A percentile compares a stretch with the other conserved stretches of the same genome.
phyloP scores from a whole-genome alignment of 495 filamentous ascomycete species.

The Tuber umbilicatum region DNA sequence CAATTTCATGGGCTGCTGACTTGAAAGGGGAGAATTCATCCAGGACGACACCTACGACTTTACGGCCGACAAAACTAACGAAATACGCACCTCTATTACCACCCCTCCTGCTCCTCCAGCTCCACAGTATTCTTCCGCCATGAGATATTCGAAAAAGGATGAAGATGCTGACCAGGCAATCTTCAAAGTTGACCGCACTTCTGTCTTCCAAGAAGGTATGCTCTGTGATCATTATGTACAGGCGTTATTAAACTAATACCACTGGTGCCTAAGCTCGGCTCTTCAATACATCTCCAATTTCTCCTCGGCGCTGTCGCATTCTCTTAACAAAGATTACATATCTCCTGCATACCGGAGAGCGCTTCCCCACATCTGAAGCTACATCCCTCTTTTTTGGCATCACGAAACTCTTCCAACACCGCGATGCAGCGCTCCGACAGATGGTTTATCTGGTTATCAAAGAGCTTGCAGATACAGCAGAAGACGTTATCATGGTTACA shows the following conservation, averaged over 20 bases:
- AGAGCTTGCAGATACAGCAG: conserved; percentile 90
- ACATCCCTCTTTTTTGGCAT: conserved; percentile 99
- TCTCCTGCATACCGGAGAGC: conserved; percentile 92
- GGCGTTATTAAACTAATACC: conserved; percentile 2
- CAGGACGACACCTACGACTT: conserved; percentile 22
- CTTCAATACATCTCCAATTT: conserved; percentile 94
- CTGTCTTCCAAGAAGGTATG: conserved; percentile 96
- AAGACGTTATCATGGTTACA: conserved; percentile 99
- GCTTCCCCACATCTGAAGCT: conserved; percentile 92
- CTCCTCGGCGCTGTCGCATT: conserved; percentile 87
- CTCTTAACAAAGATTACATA: conserved; percentile 96
- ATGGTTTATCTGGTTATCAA: conserved; percentile 99
- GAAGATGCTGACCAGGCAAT: conserved; percentile 89
- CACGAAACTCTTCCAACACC: conserved; percentile 99
- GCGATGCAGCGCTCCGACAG: conserved; percentile 94
- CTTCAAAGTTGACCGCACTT: conserved; percentile 94
- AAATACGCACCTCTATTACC: conserved; percentile 16
- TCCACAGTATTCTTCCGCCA: conserved; percentile 43
- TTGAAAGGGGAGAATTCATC: conserved; percentile 26
- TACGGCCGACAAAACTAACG: conserved; percentile 18
- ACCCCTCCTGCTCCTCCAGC: conserved; percentile 17
- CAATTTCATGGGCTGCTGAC: not conserved
- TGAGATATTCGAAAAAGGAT: conserved; percentile 98
- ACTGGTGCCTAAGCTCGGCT: conserved; percentile 63
- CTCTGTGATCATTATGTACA: conserved; percentile 23